phyloP scores from a whole-genome alignment of 2,329 filamentous ascomycete species.

The Eutypella sp. region DNA sequence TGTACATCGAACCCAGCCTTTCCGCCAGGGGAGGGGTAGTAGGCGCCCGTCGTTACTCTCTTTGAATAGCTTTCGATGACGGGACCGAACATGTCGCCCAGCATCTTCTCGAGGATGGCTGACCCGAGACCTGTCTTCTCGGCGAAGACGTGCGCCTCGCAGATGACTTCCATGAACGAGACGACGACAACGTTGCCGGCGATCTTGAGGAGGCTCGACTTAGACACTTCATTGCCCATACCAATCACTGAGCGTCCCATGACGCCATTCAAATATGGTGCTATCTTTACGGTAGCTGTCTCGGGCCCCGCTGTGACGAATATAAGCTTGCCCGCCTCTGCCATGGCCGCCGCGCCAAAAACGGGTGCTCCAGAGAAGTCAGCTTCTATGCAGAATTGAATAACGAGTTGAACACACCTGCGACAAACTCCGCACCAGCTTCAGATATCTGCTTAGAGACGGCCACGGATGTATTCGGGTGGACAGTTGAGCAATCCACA shows the following conservation, averaged over 20 bases:
- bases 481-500: conserved; percentile 27
- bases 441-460: conserved; percentile 28
- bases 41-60: conserved; percentile 37
- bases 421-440: conserved; percentile 28
- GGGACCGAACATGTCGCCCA: conserved; percentile 37
- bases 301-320: conserved; percentile 36
- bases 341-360: conserved; percentile 38
- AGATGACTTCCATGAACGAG: conserved; percentile 37
- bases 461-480: conserved; percentile 27
- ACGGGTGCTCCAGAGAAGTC: conserved; percentile 29
- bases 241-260: conserved; percentile 37
- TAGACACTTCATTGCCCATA: conserved; percentile 37
- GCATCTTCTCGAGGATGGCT: conserved; percentile 35
- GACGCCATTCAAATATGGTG: conserved; percentile 36
- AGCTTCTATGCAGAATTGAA: background rate
- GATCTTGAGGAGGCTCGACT: conserved; percentile 38
- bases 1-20: conserved; percentile 17
- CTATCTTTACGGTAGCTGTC: conserved; percentile 27
- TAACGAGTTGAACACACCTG: background rate
- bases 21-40: conserved; percentile 27
- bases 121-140: conserved; percentile 39
- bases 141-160: conserved; percentile 40
- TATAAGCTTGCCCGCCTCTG: conserved; percentile 39
- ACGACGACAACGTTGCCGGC: conserved; percentile 28
- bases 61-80: conserved; percentile 37